A percentile compares a stretch with the other conserved stretches of the same genome.
These are phyloP conservation scores for Calocera cornea DNA, from an alignment of 768 basidiomycete species.

Conservation along the genomic window DNA sequence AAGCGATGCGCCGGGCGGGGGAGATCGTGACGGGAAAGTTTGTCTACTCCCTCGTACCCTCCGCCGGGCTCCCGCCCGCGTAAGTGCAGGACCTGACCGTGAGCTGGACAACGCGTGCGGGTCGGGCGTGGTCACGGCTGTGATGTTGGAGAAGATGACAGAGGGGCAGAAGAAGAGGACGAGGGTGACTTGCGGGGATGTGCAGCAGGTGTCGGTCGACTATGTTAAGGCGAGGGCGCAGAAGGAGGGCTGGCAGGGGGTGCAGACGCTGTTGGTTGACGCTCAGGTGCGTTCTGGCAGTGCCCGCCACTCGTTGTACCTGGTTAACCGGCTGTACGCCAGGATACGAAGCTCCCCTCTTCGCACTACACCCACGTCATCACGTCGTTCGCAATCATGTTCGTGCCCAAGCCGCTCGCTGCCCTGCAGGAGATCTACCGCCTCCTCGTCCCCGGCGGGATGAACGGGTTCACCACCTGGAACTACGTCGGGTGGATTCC, in stretches of 20 bases:
- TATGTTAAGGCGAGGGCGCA: background rate
- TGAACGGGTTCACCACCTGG: constrained; percentile 11
- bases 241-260: background rate
- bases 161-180: background rate
- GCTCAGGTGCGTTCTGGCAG: background rate
- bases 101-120: background rate
- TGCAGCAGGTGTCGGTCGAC: background rate
- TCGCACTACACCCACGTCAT: background rate
- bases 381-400: background rate
- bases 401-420: background rate
- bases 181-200: background rate
- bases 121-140: background rate
- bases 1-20: background rate
- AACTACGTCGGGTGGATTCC: constrained; percentile 2
- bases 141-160: background rate
- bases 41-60: background rate
- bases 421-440: constrained; percentile 6
- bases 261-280: background rate
- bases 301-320: background rate
- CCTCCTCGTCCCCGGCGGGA: constrained; percentile 6
- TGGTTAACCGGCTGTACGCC: background rate
- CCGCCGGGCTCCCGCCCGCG: background rate
- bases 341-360: constrained; percentile 1
- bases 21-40: background rate
- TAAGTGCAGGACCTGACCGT: background rate